Evolutionary conservation across 1,139 yeast genomes (phyloP), one percentile per base, ranked within the genome.

Genomic region (Magnusiomyces paraingens): DNA sequence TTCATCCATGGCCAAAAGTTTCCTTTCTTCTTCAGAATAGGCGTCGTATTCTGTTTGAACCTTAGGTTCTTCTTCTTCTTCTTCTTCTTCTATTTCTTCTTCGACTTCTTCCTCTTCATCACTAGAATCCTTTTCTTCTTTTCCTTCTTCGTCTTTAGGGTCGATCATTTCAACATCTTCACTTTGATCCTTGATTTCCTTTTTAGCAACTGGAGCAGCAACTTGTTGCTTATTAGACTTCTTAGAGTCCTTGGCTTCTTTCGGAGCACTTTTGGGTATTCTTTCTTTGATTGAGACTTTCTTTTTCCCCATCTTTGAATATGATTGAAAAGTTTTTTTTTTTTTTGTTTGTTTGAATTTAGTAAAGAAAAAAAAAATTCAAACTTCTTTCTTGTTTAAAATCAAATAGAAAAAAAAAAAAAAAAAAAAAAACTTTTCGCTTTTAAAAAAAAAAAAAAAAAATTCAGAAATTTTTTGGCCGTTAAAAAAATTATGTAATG

Each of bases 191-290:
- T 29, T 40, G n/a, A 11, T 17, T 17, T 47, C 32, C 14, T 4
- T 14, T 47, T 32, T 29, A 15, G 10, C 35, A 5, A 22, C 36
- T 4, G 41, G 47, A 29, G 6, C 35, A 2, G 2, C 36, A 8
- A n/a, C 32, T 32, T 42, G 29, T 8, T 48, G 21, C 17, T 41
- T 26, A 14, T 40, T 39, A 26, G 17, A 32, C 40, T 49, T 32
- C 17, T 40, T 18, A 18, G 52, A 42, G 15, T 12, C 17, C 48
- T 50, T 50, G 8, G 42, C 12, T n/a, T 44, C 51, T 41, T 49
- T 49, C 15, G 46, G 47, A 18, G 51, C 51, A 10, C 39, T 39
- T 15, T 49, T 26, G 8, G 32, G 32, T 4, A 26, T 26, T 26
- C 32, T 4, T 8, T 26, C 32, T 26, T 26, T 26, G 32, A 26